phyloP scores from a whole-genome alignment of 495 filamentous ascomycete species.

The Daldinia loculata region DNA sequence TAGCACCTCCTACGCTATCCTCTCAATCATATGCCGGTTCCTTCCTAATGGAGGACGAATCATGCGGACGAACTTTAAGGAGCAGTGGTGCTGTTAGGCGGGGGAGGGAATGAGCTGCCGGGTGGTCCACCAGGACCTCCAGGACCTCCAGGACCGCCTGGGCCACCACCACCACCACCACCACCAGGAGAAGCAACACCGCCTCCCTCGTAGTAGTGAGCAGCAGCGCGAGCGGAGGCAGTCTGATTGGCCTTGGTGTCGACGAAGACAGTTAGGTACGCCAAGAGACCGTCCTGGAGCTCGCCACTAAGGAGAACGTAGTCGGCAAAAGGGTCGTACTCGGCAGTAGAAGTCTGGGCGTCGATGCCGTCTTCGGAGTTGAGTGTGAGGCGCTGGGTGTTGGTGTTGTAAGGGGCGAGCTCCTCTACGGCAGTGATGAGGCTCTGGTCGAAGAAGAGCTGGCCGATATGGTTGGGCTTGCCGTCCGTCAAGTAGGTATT shows the following conservation, averaged over 20 bases:
- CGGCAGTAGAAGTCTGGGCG: constrained; percentile 46
- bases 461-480: constrained; percentile 61
- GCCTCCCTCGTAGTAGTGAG: constrained; percentile 45
- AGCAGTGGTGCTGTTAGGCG: constrained; percentile 17
- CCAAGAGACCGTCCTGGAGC: constrained; percentile 59
- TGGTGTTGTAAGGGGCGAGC: constrained; percentile 49
- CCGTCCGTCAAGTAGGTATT: constrained; percentile 59
- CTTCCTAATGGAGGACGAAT: neutral
- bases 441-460: constrained; percentile 60
- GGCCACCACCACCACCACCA: constrained; percentile 22
- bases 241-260: constrained; percentile 58
- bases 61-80: neutral
- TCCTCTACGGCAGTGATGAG: constrained; percentile 49
- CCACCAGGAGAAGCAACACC: constrained; percentile 34
- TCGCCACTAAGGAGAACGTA: constrained; percentile 57
- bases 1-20: neutral
- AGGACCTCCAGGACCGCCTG: constrained; percentile 3
- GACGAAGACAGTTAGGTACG: constrained; percentile 55
- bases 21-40: neutral
- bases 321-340: constrained; percentile 50
- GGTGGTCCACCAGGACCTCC: constrained; percentile 10
- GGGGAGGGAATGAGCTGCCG: constrained; percentile 13
- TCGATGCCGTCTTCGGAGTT: constrained; percentile 49
- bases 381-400: constrained; percentile 42
- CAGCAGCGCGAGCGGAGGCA: constrained; percentile 46